Evolutionary conservation across 2,329 filamentous ascomycete species (phyloP), one percentile per base, ranked within the genome.

Genomic region (Claviceps sp.): DNA sequence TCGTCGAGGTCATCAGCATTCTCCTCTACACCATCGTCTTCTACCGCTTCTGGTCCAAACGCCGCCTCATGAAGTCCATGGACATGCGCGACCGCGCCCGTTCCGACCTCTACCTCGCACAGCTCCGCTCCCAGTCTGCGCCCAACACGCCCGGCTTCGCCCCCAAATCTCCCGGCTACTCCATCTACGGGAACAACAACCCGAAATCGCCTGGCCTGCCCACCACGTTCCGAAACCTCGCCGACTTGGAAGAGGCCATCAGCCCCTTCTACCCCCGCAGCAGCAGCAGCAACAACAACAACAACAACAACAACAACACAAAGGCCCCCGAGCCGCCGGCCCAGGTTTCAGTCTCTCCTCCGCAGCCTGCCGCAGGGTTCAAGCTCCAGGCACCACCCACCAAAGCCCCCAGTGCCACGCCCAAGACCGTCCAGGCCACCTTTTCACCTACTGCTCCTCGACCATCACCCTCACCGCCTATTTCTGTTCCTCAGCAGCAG

Each of bases 1-100:
- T 96, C 55, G 78, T 98, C 61, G 93, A 97, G 65, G 79, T 87
- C 59, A 85, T 97, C 64, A 88, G 86, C 64, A 95, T 98, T 67
- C 75, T 82, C 51, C 87, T 98, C 63, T 98, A 98, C 77, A 88
- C 81, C 63, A 79, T 96, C 64, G 83, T 96, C 67, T 96, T 97
- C 76, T 97, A 95, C 77, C 86, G 93, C 61, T 94, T 95, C 78
- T 95, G 90, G 81, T 89, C 86, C 59, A 98, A 97, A 79, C 86
- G 88, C 67, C 86, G 86, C 66, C 86, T 98, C 56, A 84, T 86
- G 70, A 97, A 96, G 78, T 90, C 89, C 57, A 98, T 98, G 93
- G 86, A 95, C 66, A 76, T 86, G 65, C 88, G 93, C 61, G 93
- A 98, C 76, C 86, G 87, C 64, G 93, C 93, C 58, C 86, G 93